phyloP scores from a whole-genome alignment of 192 early-diverging fungal genomes.

The Anaeromyces robustus region DNA sequence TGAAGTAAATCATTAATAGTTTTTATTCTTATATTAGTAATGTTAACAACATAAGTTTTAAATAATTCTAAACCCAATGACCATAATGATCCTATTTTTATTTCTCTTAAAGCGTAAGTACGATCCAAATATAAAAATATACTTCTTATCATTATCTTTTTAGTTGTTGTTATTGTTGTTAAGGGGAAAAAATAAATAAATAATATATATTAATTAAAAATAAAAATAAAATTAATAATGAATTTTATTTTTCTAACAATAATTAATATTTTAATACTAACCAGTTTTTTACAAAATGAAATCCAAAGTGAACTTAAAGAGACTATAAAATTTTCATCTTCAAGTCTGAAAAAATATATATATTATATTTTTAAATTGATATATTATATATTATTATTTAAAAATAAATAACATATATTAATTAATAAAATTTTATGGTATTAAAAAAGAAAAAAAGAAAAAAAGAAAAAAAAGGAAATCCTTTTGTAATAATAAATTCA shows the following conservation, averaged over 20 bases:
- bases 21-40: neutral
- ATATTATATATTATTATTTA: too few relatives aligned
- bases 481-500: too few relatives aligned
- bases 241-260: too few relatives aligned
- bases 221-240: too few relatives aligned
- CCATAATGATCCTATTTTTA: neutral
- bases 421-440: too few relatives aligned
- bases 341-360: neutral
- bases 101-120: neutral
- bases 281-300: neutral
- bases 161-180: too few relatives aligned
- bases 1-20: neutral
- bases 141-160: neutral
- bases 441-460: too few relatives aligned
- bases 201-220: too few relatives aligned
- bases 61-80: neutral
- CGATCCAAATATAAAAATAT: neutral
- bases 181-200: too few relatives aligned
- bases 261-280: neutral
- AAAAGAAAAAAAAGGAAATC: too few relatives aligned
- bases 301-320: neutral
- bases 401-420: too few relatives aligned
- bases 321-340: neutral
- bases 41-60: neutral
- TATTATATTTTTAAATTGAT: too few relatives aligned